Base-by-base conservation (phyloP, 108 stramenopile genomes). In the Cyclotella distinguenda region DNA sequence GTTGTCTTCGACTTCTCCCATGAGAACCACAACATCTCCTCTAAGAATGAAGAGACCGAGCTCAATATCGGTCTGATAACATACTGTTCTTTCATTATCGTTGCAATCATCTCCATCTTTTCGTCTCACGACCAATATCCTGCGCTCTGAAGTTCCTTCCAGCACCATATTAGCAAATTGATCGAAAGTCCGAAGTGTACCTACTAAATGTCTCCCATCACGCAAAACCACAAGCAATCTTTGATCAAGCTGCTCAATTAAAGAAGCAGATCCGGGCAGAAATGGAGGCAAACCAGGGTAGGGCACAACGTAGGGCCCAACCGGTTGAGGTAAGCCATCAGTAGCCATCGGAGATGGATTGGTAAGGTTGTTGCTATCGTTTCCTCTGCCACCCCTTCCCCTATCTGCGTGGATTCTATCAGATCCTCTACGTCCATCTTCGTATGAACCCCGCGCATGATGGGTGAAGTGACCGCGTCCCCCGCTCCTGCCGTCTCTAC, bases 161-260 rank as follows among this genome's bases (percentile, higher is more conserved):
- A 98, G 49, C 0, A 98, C 89, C 77, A 97, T 78, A 56, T 98
- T 98, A 48, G 77, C 79, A 80, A 86, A 98, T 77, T 98, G 97
- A 73, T 98, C 97, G 74, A 93, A 98, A 23, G 85, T 86, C 30
- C 94, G 86, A 45, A 96, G 68, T 31, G 77, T 83, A 11, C 97
- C 97, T 12, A 95, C 84, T 25, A 98, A 63, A 75, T 98, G 94
- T 40, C 95, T 80, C 22, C 96, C 96, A 62, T 98, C 97, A 16
- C 93, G 80, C 27, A 97, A 71, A n/a, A 98, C 84, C 36, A 97
- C 80, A 53, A 97, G 70, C 33, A 97, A 52, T 57, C 75, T 65
- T 66, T 84, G 80, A 82, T 98, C 96, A 45, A 98, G 64, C 74
- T 97, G 93, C 74, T 97, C 96, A 16, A 96, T 88, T 47, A 98